Conservation (phyloP, 192 early-diverging fungal species). For the Coemansia sp. region DNA sequence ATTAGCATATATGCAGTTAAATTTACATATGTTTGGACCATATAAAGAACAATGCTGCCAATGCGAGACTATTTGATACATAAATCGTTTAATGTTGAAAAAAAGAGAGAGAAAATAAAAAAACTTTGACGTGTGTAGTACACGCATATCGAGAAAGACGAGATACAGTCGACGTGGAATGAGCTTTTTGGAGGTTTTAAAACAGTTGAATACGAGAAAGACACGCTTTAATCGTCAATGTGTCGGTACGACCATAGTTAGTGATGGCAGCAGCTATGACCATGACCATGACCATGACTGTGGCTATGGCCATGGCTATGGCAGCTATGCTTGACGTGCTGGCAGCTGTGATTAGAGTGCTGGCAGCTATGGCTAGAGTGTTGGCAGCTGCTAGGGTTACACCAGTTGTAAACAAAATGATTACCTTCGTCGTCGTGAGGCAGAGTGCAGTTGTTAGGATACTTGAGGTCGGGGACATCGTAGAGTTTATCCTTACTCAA, state of each 20-base stretch:
- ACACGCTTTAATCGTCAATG: no score
- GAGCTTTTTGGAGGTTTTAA: not conserved
- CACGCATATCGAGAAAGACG: not conserved
- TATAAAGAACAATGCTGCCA: not conserved
- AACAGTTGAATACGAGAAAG: no score
- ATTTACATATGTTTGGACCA: no score
- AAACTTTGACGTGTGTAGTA: not conserved
- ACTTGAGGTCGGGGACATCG: not conserved
- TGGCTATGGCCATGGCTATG: no score
- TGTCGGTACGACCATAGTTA: not conserved
- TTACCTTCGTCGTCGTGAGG: conserved; percentile 5
- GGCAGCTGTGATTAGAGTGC: no score
- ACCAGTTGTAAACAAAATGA: not conserved
- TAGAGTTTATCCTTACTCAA: not conserved
- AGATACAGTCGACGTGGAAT: not conserved
- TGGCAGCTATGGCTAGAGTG: not conserved
- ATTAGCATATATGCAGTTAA: no score
- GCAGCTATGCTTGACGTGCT: not conserved
- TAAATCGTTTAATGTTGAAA: not conserved
- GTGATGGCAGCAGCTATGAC: not conserved
- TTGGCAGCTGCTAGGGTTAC: not conserved
- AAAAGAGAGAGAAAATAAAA: not conserved
- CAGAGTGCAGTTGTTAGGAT: not conserved
- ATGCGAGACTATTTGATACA: not conserved
- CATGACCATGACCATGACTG: no score